A percentile compares a stretch with the other conserved stretches of the same genome.
Evolutionary conservation across 2,329 filamentous ascomycete species (phyloP).

Genomic region (Clonostachys sp.): DNA sequence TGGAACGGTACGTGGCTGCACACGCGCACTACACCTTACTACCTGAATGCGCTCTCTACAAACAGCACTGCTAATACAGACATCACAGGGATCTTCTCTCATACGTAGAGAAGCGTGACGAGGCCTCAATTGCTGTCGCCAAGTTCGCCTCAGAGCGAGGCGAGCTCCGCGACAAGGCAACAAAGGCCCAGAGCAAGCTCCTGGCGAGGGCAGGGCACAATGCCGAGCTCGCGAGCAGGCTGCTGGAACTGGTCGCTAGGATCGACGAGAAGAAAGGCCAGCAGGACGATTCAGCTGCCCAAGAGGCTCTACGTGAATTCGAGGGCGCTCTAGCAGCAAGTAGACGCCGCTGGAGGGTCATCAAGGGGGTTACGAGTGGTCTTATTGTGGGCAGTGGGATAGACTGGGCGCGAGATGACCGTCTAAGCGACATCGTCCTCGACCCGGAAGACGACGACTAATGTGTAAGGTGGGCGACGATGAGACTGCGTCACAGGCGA

Average conservation of each 20-base stretch:
- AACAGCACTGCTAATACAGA: background rate
- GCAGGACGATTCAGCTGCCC: background rate
- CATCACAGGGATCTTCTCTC: constrained; percentile 58
- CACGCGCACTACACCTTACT: too few relatives aligned
- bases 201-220: constrained; percentile 55
- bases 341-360: constrained; percentile 64
- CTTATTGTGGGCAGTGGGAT: constrained; percentile 77
- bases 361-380: constrained; percentile 76
- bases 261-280: constrained; percentile 40
- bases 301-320: constrained; percentile 39
- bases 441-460: constrained; percentile 50
- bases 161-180: constrained; percentile 45
- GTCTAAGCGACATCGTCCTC: constrained; percentile 66
- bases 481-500: too few relatives aligned
- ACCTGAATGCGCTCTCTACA: background rate
- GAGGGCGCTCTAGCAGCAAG: constrained; percentile 57
- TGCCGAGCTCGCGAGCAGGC: constrained; percentile 52
- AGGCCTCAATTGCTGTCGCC: constrained; percentile 58
- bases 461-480: constrained; percentile 5
- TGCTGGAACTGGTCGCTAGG: constrained; percentile 59
- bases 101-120: constrained; percentile 63
- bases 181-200: constrained; percentile 52
- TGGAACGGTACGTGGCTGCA: constrained; percentile 56
- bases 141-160: constrained; percentile 50
- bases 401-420: constrained; percentile 71